Evolutionary conservation across 768 basidiomycete genomes (phyloP).

Genomic region (Coprinopsis cinerea): DNA sequence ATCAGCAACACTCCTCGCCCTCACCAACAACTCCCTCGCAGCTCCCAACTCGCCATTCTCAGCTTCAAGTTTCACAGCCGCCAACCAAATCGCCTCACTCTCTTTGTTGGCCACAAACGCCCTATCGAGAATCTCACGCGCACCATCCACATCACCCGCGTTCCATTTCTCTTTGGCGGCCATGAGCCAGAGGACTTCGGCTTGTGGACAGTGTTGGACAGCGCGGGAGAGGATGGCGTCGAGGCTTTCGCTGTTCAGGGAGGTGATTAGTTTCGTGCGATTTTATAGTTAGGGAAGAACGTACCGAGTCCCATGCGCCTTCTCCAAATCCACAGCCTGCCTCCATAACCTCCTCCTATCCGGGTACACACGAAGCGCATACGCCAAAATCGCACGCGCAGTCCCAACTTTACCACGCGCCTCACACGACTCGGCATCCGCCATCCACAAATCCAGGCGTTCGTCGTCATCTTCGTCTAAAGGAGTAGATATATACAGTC

Average conservation of each 20-base stretch:
- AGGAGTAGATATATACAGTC: too few species aligned
- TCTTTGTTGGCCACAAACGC: slow-evolving; percentile 95
- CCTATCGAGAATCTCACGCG: slow-evolving; percentile 79
- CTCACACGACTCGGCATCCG: slow-evolving; percentile 85
- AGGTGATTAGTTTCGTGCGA: slow-evolving; percentile 2
- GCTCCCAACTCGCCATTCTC: slow-evolving; percentile 90
- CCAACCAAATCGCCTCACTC: slow-evolving; percentile 96
- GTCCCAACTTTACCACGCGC: slow-evolving; percentile 70
- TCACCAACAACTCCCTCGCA: slow-evolving; percentile 79
- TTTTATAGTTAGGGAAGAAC: slow-evolving; percentile 6
- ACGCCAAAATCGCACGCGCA: slow-evolving; percentile 83
- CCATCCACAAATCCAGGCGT: slow-evolving; percentile 80
- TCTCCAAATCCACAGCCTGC: slow-evolving; percentile 89
- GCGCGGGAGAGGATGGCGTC: slow-evolving; percentile 79
- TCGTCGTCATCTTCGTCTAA: slow-evolving; percentile 50
- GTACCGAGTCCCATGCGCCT: slow-evolving; percentile 78
- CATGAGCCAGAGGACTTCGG: slow-evolving; percentile 97
- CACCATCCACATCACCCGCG: slow-evolving; percentile 81
- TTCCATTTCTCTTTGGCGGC: slow-evolving; percentile 97
- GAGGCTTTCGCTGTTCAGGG: slow-evolving; percentile 54
- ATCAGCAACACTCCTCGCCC: slow-evolving; percentile 86
- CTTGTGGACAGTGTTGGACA: slow-evolving; percentile 88
- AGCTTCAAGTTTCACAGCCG: slow-evolving; percentile 93
- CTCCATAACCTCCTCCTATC: slow-evolving; percentile 84
- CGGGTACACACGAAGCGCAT: slow-evolving; percentile 87